Percentiles rank a stretch among this genome's conserved stretches.
Evolutionary conservation across 2,329 filamentous ascomycete species (phyloP).

Genomic region (Fusarium solani-melongenae): DNA sequence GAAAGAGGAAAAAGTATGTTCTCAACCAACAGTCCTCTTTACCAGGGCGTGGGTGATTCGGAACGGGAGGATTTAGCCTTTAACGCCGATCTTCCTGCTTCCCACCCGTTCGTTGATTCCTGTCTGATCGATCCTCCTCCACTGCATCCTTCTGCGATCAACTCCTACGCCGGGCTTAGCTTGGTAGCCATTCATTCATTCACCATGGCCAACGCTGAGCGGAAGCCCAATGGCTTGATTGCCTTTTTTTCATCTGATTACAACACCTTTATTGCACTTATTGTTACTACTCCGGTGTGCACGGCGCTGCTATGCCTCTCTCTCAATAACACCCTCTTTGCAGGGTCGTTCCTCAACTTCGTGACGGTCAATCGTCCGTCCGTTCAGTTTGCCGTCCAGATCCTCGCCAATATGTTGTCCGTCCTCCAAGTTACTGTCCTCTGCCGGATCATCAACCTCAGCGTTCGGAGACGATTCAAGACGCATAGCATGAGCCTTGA

Average conservation of each 20-base stretch:
- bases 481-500: conserved; percentile 19
- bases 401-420: conserved; percentile 10
- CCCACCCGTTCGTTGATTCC: not conserved
- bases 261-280: conserved; percentile 13
- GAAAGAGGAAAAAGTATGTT: too few species aligned
- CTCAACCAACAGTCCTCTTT: too few species aligned
- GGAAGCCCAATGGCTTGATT: not conserved
- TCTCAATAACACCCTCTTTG: conserved; percentile 2
- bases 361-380: not conserved
- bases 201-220: not conserved
- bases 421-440: not conserved
- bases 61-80: too few species aligned
- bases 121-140: not conserved
- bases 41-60: too few species aligned
- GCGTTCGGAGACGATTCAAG: conserved; percentile 12
- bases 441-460: conserved; percentile 14
- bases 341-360: not conserved
- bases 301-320: conserved; percentile 12
- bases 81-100: too few species aligned
- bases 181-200: not conserved
- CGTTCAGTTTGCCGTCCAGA: conserved; percentile 13
- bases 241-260: conserved; percentile 20
- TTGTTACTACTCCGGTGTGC: conserved; percentile 10
- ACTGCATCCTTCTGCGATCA: not conserved
- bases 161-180: not conserved